Evolutionary conservation across 805 yeast genomes (phyloP).

Genomic region (Metschnikowia picachoensis): DNA sequence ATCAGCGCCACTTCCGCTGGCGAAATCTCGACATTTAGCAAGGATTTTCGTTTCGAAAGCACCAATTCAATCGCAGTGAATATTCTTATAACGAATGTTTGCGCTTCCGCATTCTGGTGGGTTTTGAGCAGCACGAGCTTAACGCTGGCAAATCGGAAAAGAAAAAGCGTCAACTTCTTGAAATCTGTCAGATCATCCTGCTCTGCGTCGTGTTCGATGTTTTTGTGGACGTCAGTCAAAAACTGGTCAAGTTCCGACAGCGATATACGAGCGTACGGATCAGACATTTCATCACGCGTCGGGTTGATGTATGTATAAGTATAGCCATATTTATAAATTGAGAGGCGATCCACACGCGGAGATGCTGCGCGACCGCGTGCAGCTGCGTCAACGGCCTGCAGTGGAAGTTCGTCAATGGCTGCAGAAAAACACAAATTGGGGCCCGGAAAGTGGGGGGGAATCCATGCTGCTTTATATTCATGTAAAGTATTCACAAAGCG

Average conservation of each 20-base stretch:
- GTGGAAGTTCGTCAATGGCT: no score
- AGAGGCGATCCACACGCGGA: neutral
- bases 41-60: slow-evolving; percentile 27
- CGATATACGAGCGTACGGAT: slow-evolving; percentile 20
- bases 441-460: no score
- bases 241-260: slow-evolving; percentile 29
- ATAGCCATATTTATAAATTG: no score
- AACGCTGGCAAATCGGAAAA: slow-evolving; percentile 31
- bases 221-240: slow-evolving; percentile 31
- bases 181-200: slow-evolving; percentile 27
- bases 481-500: no score
- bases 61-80: slow-evolving; percentile 32
- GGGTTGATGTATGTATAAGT: neutral
- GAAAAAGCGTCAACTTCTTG: slow-evolving; percentile 30
- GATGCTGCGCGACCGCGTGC: no score
- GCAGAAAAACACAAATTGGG: no score
- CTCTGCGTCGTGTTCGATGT: slow-evolving; percentile 26
- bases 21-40: slow-evolving; percentile 22
- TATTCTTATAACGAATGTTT: slow-evolving; percentile 20
- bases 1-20: slow-evolving; percentile 13
- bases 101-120: slow-evolving; percentile 3
- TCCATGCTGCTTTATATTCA: no score
- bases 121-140: slow-evolving; percentile 14
- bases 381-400: no score
- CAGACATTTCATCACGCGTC: slow-evolving; percentile 8